Evolutionary conservation across 1,139 yeast species (phyloP).

Genomic region (Spathaspora jeffriesii): DNA sequence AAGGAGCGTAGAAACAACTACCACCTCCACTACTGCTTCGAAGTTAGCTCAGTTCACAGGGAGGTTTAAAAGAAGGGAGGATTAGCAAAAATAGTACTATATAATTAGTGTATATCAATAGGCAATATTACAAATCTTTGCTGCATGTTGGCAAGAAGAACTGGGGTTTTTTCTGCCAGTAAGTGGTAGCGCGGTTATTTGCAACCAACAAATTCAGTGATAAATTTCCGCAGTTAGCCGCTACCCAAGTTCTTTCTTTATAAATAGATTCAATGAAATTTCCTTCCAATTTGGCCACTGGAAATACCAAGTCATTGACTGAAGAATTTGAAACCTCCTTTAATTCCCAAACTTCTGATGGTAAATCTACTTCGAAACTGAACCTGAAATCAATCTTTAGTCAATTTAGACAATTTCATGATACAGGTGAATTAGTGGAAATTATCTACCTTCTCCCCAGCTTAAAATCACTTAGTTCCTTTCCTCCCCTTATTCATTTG

Average conservation of each 20-base stretch:
- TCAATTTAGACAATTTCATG: neutral
- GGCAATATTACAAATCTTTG: neutral
- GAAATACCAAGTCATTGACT: neutral
- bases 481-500: slow-evolving; percentile 10
- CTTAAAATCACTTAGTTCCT: slow-evolving; percentile 4
- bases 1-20: slow-evolving; percentile 12
- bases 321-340: neutral
- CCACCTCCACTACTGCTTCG: slow-evolving; percentile 30
- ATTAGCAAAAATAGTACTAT: neutral
- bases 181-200: neutral
- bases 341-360: neutral
- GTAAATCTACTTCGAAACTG: neutral
- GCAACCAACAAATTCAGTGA: neutral
- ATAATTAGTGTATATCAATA: neutral
- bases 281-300: neutral
- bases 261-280: neutral
- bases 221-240: neutral
- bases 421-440: neutral
- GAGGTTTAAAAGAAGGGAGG: slow-evolving; percentile 23
- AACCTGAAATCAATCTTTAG: neutral
- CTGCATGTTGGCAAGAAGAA: neutral
- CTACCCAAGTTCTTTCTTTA: neutral
- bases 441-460: slow-evolving; percentile 7
- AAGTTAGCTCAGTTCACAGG: slow-evolving; percentile 45
- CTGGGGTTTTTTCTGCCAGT: too few relatives aligned